phyloP scores from a whole-genome alignment of 305 asterid genomes.

The Caryopteris hybrid region DNA sequence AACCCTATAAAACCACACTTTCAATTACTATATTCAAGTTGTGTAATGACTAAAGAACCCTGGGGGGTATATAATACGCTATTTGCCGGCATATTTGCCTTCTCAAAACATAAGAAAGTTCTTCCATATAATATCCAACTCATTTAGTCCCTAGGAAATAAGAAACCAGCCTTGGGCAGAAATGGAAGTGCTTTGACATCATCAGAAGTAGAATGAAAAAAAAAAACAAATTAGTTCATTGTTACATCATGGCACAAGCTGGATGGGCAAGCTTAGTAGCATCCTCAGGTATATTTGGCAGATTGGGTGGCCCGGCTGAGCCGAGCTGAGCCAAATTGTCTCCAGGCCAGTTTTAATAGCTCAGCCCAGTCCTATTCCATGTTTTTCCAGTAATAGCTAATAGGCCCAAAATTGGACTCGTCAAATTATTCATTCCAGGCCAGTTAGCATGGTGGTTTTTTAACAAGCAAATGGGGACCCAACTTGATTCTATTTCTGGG shows the following conservation, averaged over 20 bases:
- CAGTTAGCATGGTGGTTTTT: background rate
- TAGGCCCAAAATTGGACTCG: background rate
- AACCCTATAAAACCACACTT: constrained; percentile 41
- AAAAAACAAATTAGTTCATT: background rate
- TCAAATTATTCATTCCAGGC: background rate
- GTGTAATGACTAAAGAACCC: background rate
- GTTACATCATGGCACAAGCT: background rate
- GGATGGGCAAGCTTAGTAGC: background rate
- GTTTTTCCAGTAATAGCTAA: no score
- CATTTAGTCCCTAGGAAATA: background rate
- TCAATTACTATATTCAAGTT: background rate
- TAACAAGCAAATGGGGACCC: background rate
- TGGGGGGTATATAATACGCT: background rate
- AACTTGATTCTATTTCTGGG: background rate
- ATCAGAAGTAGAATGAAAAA: background rate
- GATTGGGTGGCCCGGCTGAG: background rate
- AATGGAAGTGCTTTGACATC: background rate
- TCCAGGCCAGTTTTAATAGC: no score
- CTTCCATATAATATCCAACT: background rate
- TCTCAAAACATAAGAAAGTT: background rate
- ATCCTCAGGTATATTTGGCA: background rate
- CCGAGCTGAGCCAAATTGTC: background rate
- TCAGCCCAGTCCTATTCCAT: no score
- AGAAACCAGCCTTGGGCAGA: background rate
- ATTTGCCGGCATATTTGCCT: background rate